phyloP scores from a whole-genome alignment of 306 rosid species.

The Cucurbita argyrosperma region DNA sequence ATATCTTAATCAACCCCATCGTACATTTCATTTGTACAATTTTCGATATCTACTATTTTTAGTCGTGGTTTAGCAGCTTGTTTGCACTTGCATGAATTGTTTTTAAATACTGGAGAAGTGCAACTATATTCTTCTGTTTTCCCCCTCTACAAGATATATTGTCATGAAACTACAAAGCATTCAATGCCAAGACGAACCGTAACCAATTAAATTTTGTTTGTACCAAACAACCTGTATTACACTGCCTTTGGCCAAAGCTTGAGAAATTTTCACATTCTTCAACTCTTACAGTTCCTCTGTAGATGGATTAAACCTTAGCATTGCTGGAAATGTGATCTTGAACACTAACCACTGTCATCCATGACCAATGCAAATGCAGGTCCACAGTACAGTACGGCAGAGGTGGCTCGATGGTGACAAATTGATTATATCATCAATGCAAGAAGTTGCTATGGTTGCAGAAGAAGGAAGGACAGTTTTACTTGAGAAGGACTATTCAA shows the following conservation, averaged over 20 bases:
- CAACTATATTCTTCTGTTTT: not conserved
- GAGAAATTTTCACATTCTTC: not conserved
- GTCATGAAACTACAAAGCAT: not conserved
- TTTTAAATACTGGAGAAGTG: not conserved
- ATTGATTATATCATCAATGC: conserved; percentile 63
- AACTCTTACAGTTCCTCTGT: not conserved
- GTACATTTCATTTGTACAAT: not conserved
- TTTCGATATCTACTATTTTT: not conserved
- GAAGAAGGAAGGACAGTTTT: conserved; percentile 51
- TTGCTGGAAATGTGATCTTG: not conserved
- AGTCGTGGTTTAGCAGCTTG: not conserved
- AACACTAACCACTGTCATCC: not conserved
- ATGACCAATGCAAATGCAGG: conserved; percentile 25
- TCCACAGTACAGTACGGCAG: conserved; percentile 67
- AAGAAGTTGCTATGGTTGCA: conserved; percentile 59
- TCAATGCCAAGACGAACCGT: not conserved
- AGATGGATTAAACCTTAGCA: not conserved
- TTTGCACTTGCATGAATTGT: not conserved
- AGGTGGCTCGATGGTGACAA: conserved; percentile 83
- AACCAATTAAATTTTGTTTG: not conserved
- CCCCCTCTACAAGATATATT: not conserved
- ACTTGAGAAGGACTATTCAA: conserved; percentile 46
- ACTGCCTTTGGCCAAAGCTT: not conserved
- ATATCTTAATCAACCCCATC: not conserved
- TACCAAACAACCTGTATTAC: not conserved